phyloP scores from a whole-genome alignment of 345 rosid genomes.

The Anacardium occidentale region DNA sequence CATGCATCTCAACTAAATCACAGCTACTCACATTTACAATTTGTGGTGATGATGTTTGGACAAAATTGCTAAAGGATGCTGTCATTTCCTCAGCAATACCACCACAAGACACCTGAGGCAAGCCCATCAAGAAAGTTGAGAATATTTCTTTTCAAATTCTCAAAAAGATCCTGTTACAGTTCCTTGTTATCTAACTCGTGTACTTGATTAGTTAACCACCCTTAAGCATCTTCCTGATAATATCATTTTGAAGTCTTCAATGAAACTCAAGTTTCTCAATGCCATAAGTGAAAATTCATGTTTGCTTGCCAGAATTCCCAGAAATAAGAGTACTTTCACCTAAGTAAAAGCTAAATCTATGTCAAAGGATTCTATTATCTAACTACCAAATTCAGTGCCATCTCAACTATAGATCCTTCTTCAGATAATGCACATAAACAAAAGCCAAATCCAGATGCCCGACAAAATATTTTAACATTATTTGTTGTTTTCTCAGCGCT shows the following conservation, averaged over 20 bases:
- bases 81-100: conserved; percentile 38
- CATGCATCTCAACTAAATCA: conserved; percentile 41
- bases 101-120: conserved; percentile 55
- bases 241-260: conserved; percentile 1
- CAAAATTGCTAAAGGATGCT: conserved; percentile 35
- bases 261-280: conserved; percentile 8
- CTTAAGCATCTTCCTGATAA: conserved; percentile 1
- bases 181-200: conserved; percentile 10
- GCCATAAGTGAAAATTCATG: neutral
- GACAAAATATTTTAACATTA: conserved; percentile 22
- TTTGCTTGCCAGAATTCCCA: conserved; percentile 1
- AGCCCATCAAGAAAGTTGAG: conserved; percentile 43
- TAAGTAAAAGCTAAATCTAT: neutral
- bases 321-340: conserved; percentile 8
- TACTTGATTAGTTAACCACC: conserved; percentile 11
- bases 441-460: conserved; percentile 19
- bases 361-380: conserved; percentile 24
- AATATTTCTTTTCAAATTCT: conserved; percentile 7
- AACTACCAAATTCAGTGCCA: conserved; percentile 42
- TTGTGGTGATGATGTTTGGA: conserved; percentile 30
- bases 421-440: neutral
- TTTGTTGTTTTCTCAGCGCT: conserved; percentile 24
- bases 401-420: conserved; percentile 25
- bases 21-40: conserved; percentile 31
- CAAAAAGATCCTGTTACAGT: conserved; percentile 4